Percentiles rank a stretch among this genome's conserved stretches.
phyloP scores from a whole-genome alignment of 1,284 basidiomycete species.

The Tilletiopsis washingtonensis region DNA sequence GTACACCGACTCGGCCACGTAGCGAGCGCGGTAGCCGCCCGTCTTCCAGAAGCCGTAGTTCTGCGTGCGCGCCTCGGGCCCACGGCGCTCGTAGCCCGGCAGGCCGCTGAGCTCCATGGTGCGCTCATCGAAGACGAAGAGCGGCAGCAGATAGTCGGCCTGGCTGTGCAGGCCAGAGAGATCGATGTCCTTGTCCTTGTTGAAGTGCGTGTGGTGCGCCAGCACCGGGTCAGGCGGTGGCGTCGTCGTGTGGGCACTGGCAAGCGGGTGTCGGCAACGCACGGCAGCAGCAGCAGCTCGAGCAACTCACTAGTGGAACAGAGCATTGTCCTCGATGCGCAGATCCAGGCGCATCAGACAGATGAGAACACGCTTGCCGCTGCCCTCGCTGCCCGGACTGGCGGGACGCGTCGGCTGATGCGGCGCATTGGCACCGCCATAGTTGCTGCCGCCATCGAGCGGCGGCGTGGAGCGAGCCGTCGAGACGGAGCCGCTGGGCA shows the following conservation, averaged over 20 bases:
- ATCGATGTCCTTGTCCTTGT: slow-evolving; percentile 14
- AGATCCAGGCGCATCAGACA: slow-evolving; percentile 34
- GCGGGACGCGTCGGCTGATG: too few relatives aligned
- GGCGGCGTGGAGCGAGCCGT: too few relatives aligned
- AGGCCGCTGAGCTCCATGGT: slow-evolving; percentile 53
- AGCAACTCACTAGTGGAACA: slow-evolving; percentile 47
- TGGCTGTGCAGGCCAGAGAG: slow-evolving; percentile 24
- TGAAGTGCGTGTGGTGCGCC: slow-evolving; percentile 18
- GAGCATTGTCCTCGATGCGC: slow-evolving; percentile 52
- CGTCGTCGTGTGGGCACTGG: slow-evolving; percentile 12
- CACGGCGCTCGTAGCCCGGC: slow-evolving; percentile 47
- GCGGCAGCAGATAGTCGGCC: slow-evolving; percentile 52
- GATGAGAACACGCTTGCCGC: slow-evolving; percentile 18
- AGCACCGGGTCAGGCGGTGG: slow-evolving; percentile 9
- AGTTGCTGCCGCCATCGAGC: too few relatives aligned
- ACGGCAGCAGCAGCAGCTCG: background rate
- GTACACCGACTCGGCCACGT: slow-evolving; percentile 53
- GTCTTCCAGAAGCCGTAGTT: slow-evolving; percentile 54
- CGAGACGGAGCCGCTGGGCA: too few relatives aligned
- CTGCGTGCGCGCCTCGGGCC: slow-evolving; percentile 46
- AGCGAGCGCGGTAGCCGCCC: slow-evolving; percentile 49
- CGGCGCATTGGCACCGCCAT: too few relatives aligned
- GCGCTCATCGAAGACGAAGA: slow-evolving; percentile 55
- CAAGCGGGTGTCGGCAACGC: background rate
- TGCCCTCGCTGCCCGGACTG: too few relatives aligned